Evolutionary conservation across 2,329 filamentous ascomycete species (phyloP).

Genomic region (Arachnopeziza araneosa): DNA sequence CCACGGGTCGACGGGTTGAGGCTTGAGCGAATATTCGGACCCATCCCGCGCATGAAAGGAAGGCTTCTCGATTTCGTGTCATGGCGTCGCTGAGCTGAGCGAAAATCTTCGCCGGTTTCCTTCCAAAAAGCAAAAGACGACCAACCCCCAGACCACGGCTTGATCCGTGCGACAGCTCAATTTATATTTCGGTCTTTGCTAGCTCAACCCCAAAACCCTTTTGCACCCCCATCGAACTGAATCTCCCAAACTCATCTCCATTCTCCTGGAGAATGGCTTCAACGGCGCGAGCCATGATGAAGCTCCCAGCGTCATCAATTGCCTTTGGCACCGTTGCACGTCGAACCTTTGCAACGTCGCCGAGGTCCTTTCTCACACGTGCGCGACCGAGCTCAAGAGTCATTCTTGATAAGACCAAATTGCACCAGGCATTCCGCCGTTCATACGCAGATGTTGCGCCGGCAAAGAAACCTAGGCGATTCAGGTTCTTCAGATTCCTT

Average conservation of each 20-base stretch:
- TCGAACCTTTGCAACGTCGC: slow-evolving; percentile 25
- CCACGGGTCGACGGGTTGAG: background rate
- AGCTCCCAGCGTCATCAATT: slow-evolving; percentile 28
- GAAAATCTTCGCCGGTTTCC: too few species aligned
- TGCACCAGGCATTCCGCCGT: slow-evolving; percentile 38
- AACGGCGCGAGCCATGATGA: slow-evolving; percentile 28
- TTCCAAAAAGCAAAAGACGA: background rate
- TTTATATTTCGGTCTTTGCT: slow-evolving; percentile 3
- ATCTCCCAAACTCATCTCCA: slow-evolving; percentile 6
- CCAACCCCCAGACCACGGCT: background rate
- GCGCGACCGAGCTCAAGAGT: slow-evolving; percentile 23
- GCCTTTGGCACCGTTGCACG: slow-evolving; percentile 22
- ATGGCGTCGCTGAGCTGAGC: too few species aligned
- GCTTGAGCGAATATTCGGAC: background rate
- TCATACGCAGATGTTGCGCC: slow-evolving; percentile 38
- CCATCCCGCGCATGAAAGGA: background rate
- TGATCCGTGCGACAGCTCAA: background rate
- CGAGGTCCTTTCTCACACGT: slow-evolving; percentile 18
- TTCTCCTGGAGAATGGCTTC: slow-evolving; percentile 27
- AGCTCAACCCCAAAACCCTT: background rate
- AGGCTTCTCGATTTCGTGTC: background rate
- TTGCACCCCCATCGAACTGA: slow-evolving; percentile 1
- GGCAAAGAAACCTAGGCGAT: slow-evolving; percentile 50
- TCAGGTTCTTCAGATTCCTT: slow-evolving; percentile 68
- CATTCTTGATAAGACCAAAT: slow-evolving; percentile 19